Evolutionary conservation across 768 basidiomycete genomes (phyloP), one percentile per base, ranked within the genome.

Genomic region (Suillus spraguei): DNA sequence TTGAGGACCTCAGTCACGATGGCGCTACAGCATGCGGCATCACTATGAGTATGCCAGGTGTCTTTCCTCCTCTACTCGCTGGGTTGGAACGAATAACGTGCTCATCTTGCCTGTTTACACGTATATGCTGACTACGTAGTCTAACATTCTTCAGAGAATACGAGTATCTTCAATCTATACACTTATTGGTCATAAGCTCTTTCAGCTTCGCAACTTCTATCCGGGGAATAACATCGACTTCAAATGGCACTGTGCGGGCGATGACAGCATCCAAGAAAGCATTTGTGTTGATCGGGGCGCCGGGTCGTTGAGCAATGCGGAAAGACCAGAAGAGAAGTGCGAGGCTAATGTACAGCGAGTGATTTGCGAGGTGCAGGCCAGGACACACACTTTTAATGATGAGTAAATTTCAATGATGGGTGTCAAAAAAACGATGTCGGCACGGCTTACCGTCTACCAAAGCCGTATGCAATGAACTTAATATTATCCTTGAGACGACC

Each of bases 321-420:
- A 49, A 49, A 49, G 49, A 82, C 86, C 87, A 89, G 10, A 87
- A 78, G 9, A 86, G 72, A 16, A 86, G 74, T 0, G 87, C 85
- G 0, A 86, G 82, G 67, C 85, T 89, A 47, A 90, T 77, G 67
- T 85, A 87, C 0, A 89, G 75, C 1, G 88, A 88, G 1, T 71
- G 67, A 28, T 77, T 60, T 5, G 68, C 70, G 24, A 71, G 82
- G 70, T 87, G 80, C 66, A 83, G 82, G 0, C 87, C 87, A 0
- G 86, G 87, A 62, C 88, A 90, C 0, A 86, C 80, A 50, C 87
- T 83, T 49, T 41, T 55, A 3, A 22, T 28, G 9, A 33, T 22
- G 42, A 16, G 28, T 24, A 14, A 17, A 49, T 3, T 28, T 49
- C 14, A 28, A 8, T 16, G 14, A 16, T 47, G 7, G 24, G 13